Evolutionary conservation across 2,329 filamentous ascomycete genomes (phyloP), one percentile per base, ranked within the genome.

Genomic region (Incumbomyces delicatus): DNA sequence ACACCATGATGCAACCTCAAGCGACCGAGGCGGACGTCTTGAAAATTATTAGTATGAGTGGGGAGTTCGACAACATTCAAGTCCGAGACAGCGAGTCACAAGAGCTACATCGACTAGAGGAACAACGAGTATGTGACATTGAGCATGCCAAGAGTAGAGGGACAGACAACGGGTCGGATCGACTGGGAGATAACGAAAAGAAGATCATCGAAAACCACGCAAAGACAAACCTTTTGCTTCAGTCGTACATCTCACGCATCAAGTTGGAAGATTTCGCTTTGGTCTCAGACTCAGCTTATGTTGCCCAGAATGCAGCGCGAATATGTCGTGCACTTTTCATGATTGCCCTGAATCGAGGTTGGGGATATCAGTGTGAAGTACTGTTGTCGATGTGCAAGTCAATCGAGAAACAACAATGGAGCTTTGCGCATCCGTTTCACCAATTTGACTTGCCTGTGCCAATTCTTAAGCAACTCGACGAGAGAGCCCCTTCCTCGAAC

Each of bases 31-130:
- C 88, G 5, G 92, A 98, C 60, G 83, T 95, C 39, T 71, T 98
- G 45, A 86, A 85, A 60, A 96, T 98, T 88, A 88, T 98, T 60
- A 89, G 87, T 57, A 88, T 92, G 85, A 95, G 89, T 62, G 88
- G 89, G 54, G 92, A 98, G 64, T 98, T 98, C 57, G 88, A 96
- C 68, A 95, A 98, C 55, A 86, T 98, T 35, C 89, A 95, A 61
- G 88, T 85, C 4, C 76, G 94, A 51, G 92, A 98, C 46, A 92
- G 71, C 43, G 94, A 98, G 65, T 82, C 84, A 47, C 85, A 89
- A 58, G 94, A 98, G 63, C 72, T 98, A n/a, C 75, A 75, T 14
- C 74, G 78, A 17, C 73, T 98, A 44, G 80, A 78, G 53, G 72
- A 85, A 0, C 80, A 88, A 30, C 73, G 76, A 13, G 77, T 85